A percentile compares a stretch with the other conserved stretches of the same genome.
phyloP scores from a whole-genome alignment of 2,329 filamentous ascomycete genomes.

The Madurella mycetomatis region DNA sequence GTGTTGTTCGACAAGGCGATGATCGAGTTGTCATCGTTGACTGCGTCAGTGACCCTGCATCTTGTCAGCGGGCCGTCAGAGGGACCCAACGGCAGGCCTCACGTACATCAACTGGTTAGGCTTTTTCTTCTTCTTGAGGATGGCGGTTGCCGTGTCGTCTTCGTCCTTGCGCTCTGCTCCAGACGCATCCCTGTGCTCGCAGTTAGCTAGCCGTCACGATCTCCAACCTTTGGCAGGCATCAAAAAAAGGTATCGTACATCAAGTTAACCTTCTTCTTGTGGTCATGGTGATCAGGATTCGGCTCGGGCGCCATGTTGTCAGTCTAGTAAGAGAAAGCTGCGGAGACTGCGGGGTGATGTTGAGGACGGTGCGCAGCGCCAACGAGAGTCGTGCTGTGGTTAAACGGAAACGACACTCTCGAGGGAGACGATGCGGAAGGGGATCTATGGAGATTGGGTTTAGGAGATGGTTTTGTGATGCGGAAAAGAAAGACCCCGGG shows the following conservation, averaged over 20 bases:
- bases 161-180: slow-evolving; percentile 82
- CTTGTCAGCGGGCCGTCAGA: slow-evolving; percentile 20
- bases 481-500: slow-evolving; percentile 3
- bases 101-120: slow-evolving; percentile 92
- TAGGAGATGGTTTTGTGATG: neutral
- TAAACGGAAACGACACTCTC: neutral
- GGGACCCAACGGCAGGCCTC: neutral
- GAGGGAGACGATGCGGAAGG: neutral
- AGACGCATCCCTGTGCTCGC: slow-evolving; percentile 68
- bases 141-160: slow-evolving; percentile 90
- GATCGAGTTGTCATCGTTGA: slow-evolving; percentile 99
- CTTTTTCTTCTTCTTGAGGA: slow-evolving; percentile 99
- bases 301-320: slow-evolving; percentile 68
- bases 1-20: slow-evolving; percentile 97
- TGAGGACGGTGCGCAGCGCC: neutral
- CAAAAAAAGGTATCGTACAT: slow-evolving; percentile 53
- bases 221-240: neutral
- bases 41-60: slow-evolving; percentile 87
- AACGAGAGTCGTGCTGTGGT: neutral
- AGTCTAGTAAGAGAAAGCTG: slow-evolving; percentile 13
- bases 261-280: slow-evolving; percentile 81
- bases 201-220: slow-evolving; percentile 34
- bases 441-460: neutral
- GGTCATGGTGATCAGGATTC: slow-evolving; percentile 47
- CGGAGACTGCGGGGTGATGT: slow-evolving; percentile 11